Evolutionary conservation across 805 yeast species (phyloP).

Genomic region (Yarrowia bubula): DNA sequence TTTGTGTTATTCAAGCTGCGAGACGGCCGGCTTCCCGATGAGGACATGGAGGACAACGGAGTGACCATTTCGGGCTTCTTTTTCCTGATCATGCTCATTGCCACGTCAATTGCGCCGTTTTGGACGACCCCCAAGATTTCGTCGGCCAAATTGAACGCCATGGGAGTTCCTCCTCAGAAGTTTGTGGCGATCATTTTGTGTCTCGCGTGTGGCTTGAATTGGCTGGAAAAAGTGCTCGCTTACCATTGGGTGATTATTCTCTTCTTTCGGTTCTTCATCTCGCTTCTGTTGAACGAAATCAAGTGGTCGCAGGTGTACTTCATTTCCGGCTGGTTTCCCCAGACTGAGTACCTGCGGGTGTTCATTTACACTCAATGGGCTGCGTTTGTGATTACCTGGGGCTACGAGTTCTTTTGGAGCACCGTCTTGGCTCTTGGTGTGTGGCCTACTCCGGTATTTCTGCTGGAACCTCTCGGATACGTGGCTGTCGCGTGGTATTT

Average conservation of each 20-base stretch:
- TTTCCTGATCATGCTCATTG: slow-evolving; percentile 10
- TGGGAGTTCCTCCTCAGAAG: slow-evolving; percentile 21
- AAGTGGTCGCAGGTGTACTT: slow-evolving; percentile 27
- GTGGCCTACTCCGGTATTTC: slow-evolving; percentile 21
- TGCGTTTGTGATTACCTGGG: slow-evolving; percentile 4
- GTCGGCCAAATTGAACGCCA: slow-evolving; percentile 1
- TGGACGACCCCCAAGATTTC: slow-evolving; percentile 17
- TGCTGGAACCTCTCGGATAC: slow-evolving; percentile 9
- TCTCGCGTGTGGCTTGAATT: slow-evolving; percentile 6
- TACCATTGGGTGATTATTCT: slow-evolving; percentile 16
- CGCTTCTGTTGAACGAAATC: slow-evolving; percentile 7
- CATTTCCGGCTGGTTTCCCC: slow-evolving; percentile 21
- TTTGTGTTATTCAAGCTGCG: slow-evolving; percentile 6
- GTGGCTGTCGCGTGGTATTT: slow-evolving; percentile 18
- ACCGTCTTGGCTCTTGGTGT: neutral
- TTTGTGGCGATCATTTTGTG: slow-evolving; percentile 16
- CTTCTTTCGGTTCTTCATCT: slow-evolving; percentile 8
- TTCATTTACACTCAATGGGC: slow-evolving; percentile 24
- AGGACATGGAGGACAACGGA: neutral
- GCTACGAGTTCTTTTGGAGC: slow-evolving; percentile 17
- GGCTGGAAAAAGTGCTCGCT: slow-evolving; percentile 18
- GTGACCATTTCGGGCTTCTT: slow-evolving; percentile 2
- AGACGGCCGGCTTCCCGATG: neutral
- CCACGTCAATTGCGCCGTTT: slow-evolving; percentile 14
- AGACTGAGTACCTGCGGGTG: neutral